phyloP scores from a whole-genome alignment of 2,329 filamentous ascomycete genomes.

The Lecanoromycetidae sp. region DNA sequence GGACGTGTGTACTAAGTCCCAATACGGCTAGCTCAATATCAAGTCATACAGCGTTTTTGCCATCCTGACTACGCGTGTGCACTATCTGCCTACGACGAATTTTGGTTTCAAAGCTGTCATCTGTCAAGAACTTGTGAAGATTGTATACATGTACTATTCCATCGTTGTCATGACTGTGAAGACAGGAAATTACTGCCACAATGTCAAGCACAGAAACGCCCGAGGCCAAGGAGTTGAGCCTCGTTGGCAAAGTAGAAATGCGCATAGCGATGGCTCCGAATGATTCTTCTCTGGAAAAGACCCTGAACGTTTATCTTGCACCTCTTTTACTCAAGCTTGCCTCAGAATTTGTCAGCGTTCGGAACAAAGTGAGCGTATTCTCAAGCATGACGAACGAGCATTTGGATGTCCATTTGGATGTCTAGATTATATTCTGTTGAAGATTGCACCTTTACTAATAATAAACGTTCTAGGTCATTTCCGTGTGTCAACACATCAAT shows the following conservation, averaged over 20 bases:
- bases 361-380: slow-evolving; percentile 62
- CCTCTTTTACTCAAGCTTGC: slow-evolving; percentile 76
- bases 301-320: slow-evolving; percentile 67
- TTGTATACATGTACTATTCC: not conserved
- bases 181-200: not conserved
- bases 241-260: slow-evolving; percentile 77
- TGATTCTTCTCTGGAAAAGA: slow-evolving; percentile 66
- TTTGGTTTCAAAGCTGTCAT: not conserved
- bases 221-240: slow-evolving; percentile 63
- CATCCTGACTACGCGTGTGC: not conserved
- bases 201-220: slow-evolving; percentile 2
- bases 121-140: not conserved
- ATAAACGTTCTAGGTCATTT: slow-evolving; percentile 40
- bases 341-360: slow-evolving; percentile 67
- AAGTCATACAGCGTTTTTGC: too few species aligned
- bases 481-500: slow-evolving; percentile 60
- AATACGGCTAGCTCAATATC: too few species aligned
- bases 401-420: not conserved
- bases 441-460: not conserved
- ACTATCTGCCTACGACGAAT: not conserved
- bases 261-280: slow-evolving; percentile 71
- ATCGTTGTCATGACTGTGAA: not conserved
- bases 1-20: too few species aligned
- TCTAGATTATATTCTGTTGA: slow-evolving; percentile 5
- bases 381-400: too few species aligned